Percentiles rank a stretch among this genome's conserved stretches.
Conservation (phyloP, 1,139 yeast species). For the Nakaseomyces sp. region DNA sequence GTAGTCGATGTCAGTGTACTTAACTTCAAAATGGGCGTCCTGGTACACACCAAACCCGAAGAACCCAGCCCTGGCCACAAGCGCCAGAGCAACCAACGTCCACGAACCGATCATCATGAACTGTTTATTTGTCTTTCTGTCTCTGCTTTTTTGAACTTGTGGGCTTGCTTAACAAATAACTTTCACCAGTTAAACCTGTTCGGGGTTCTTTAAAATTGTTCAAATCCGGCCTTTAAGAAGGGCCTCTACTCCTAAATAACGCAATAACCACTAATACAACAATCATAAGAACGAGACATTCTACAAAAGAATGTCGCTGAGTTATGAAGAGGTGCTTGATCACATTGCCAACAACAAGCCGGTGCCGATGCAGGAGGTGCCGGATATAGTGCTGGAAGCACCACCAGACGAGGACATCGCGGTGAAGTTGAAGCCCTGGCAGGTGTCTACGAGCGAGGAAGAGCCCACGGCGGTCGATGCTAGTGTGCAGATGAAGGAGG, state of each 20-base stretch:
- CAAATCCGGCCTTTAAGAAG: too few species aligned
- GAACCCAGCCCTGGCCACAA: constrained; percentile 51
- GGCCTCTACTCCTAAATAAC: background rate
- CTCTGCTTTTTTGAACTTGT: too few species aligned
- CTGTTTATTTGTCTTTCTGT: too few species aligned
- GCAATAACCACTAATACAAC: too few species aligned
- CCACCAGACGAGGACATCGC: constrained; percentile 6
- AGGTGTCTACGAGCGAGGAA: background rate
- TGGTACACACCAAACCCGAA: constrained; percentile 82
- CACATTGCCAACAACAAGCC: constrained; percentile 24
- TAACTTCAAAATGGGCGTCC: constrained; percentile 67
- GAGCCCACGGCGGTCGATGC: background rate
- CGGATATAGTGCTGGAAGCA: constrained; percentile 19
- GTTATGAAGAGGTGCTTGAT: constrained; percentile 26
- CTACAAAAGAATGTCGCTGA: constrained; percentile 8
- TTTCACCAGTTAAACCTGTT: too few species aligned
- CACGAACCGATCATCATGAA: background rate
- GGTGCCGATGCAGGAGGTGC: constrained; percentile 23
- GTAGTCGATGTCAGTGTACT: constrained; percentile 91
- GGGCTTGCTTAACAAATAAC: too few species aligned
- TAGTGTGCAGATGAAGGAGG: background rate
- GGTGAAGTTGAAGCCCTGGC: constrained; percentile 2
- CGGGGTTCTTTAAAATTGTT: too few species aligned
- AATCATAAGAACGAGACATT: background rate
- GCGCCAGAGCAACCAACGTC: constrained; percentile 22